Evolutionary conservation across 2,329 filamentous ascomycete species (phyloP).

Genomic region (Drechslerella coelobrocha): DNA sequence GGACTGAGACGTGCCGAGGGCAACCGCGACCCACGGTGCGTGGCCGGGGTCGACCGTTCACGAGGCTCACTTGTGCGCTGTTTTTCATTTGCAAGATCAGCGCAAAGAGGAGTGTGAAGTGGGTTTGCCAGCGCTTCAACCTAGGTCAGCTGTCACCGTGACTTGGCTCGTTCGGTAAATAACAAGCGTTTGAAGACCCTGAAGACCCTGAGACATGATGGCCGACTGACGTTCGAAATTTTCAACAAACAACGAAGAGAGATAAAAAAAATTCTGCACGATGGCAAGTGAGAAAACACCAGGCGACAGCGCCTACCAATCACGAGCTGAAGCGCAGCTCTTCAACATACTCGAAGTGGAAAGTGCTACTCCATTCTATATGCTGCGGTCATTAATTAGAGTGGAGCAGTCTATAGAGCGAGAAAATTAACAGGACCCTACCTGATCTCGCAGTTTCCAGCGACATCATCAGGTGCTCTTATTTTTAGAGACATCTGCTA

Average conservation of each 20-base stretch:
- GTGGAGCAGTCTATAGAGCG: too few species aligned
- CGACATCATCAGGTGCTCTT: slow-evolving; percentile 43
- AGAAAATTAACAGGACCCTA: too few species aligned
- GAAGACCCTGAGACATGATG: slow-evolving; percentile 14
- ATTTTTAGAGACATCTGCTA: slow-evolving; percentile 48
- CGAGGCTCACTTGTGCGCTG: slow-evolving; percentile 44
- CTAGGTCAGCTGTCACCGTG: slow-evolving; percentile 49
- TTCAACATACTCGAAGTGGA: slow-evolving; percentile 13
- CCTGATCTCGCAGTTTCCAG: slow-evolving; percentile 24
- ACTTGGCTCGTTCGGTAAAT: slow-evolving; percentile 42
- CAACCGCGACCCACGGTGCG: slow-evolving; percentile 19
- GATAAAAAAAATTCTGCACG: slow-evolving; percentile 34
- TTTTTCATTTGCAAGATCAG: slow-evolving; percentile 24
- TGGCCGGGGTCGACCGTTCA: slow-evolving; percentile 26
- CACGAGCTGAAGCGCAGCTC: slow-evolving; percentile 23
- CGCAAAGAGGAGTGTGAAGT: too few species aligned
- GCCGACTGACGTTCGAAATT: background rate
- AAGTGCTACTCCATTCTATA: too few species aligned
- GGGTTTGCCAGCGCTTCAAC: background rate
- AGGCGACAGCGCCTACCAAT: slow-evolving; percentile 36
- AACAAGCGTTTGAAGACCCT: background rate
- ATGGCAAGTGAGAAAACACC: background rate
- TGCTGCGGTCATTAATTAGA: slow-evolving; percentile 12
- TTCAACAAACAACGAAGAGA: too few species aligned
- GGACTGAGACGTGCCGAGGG: slow-evolving; percentile 44